These are phyloP conservation scores for Arthrinium phaeospermum DNA, from an alignment of 2,329 filamentous ascomycete genomes.

Conservation along the genomic window DNA sequence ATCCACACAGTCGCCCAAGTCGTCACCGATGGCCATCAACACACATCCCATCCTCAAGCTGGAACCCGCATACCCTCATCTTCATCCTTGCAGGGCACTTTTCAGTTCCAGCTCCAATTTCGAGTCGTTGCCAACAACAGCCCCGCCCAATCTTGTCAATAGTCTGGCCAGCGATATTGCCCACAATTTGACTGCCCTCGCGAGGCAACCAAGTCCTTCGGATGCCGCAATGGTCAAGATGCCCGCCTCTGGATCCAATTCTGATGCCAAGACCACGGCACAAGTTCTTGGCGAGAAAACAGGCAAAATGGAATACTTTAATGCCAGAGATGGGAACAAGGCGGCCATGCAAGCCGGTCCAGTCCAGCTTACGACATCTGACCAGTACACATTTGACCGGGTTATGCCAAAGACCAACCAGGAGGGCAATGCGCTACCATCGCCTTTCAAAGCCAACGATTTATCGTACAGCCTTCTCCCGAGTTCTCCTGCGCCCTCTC, in stretches of 20 bases:
- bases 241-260: conserved; percentile 36
- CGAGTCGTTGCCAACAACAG: neutral
- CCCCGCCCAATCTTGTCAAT: neutral
- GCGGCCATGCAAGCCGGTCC: conserved; percentile 13
- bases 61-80: neutral
- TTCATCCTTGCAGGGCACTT: neutral
- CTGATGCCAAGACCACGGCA: conserved; percentile 32
- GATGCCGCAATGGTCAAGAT: conserved; percentile 40
- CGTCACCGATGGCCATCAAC: neutral
- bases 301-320: conserved; percentile 47
- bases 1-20: neutral
- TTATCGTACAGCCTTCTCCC: neutral
- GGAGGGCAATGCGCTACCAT: neutral
- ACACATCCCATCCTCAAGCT: neutral
- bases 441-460: neutral
- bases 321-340: conserved; percentile 46
- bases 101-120: neutral
- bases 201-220: conserved; percentile 36
- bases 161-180: neutral
- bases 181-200: neutral
- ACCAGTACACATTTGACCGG: neutral
- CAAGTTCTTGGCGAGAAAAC: conserved; percentile 42
- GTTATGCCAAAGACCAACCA: neutral
- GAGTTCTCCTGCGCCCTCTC: conserved; percentile 21
- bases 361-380: neutral